phyloP scores from a whole-genome alignment of 192 early-diverging fungal species.

The Gorgonomyces haynaldii region DNA sequence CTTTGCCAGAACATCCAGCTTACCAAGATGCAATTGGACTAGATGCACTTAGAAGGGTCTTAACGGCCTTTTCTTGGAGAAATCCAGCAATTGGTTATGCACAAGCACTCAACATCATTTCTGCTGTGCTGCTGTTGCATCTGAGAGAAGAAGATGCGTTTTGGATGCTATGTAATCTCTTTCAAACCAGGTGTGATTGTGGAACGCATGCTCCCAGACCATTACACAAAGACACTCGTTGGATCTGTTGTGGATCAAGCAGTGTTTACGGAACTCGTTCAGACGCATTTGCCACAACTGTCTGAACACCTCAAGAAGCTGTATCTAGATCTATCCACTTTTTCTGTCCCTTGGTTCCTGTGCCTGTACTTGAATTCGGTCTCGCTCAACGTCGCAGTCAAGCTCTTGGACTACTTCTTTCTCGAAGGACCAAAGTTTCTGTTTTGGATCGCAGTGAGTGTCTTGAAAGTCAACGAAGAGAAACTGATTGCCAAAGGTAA shows the following conservation, averaged over 20 bases:
- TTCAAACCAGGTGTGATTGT: constrained; percentile 32
- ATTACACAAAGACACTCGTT: constrained; percentile 50
- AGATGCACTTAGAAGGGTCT: constrained; percentile 36
- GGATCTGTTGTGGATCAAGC: constrained; percentile 48
- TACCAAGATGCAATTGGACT: constrained; percentile 41
- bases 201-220: constrained; percentile 44
- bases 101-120: constrained; percentile 51
- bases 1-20: constrained; percentile 46
- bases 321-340: constrained; percentile 44
- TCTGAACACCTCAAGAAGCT: constrained; percentile 36
- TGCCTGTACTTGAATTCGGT: constrained; percentile 47
- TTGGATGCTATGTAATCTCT: constrained; percentile 39
- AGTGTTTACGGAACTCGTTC: constrained; percentile 37
- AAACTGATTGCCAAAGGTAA: constrained; percentile 25
- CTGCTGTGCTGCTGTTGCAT: constrained; percentile 39
- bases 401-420: constrained; percentile 46
- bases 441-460: constrained; percentile 43
- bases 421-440: constrained; percentile 53
- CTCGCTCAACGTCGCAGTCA: constrained; percentile 30
- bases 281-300: constrained; percentile 28
- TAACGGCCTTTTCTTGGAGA: constrained; percentile 50
- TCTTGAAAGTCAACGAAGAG: constrained; percentile 44
- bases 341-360: constrained; percentile 51
- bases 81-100: constrained; percentile 51
- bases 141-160: constrained; percentile 48